A percentile compares a stretch with the other conserved stretches of the same genome.
Conservation (phyloP, 75 land plant genomes). For the Pinus taeda region DNA sequence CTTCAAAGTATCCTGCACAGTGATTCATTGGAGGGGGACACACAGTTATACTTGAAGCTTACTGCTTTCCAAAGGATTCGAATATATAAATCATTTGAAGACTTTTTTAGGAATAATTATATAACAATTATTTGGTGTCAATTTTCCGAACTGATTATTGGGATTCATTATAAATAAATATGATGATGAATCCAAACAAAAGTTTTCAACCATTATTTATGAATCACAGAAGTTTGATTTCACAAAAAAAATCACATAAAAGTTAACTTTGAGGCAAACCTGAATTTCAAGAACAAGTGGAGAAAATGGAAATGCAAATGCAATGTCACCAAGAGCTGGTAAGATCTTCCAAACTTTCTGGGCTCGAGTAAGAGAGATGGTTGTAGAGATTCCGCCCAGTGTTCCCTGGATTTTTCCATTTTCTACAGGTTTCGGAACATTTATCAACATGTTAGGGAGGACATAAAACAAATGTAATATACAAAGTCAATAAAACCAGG, state of each 20-base stretch:
- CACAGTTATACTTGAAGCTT: background rate
- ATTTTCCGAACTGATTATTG: too few relatives aligned
- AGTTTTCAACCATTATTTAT: too few relatives aligned
- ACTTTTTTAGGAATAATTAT: too few relatives aligned
- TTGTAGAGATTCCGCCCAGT: slow-evolving; percentile 40
- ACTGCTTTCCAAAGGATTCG: background rate
- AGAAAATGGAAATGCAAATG: slow-evolving; percentile 81
- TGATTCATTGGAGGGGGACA: background rate
- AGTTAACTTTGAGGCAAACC: slow-evolving; percentile 22
- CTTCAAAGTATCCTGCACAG: slow-evolving; percentile 61
- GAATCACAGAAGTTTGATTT: too few relatives aligned
- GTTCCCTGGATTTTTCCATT: slow-evolving; percentile 58
- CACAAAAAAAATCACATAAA: too few relatives aligned
- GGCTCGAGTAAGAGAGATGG: slow-evolving; percentile 1
- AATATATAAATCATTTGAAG: too few relatives aligned
- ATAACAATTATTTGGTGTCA: too few relatives aligned
- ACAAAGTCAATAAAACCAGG: too few relatives aligned
- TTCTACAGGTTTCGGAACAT: slow-evolving; percentile 25
- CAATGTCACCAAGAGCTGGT: slow-evolving; percentile 88
- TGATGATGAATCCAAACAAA: too few relatives aligned
- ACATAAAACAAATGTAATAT: background rate
- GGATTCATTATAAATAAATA: too few relatives aligned
- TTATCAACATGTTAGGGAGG: background rate
- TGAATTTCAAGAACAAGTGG: slow-evolving; percentile 79
- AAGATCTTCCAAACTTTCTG: slow-evolving; percentile 55